Conservation (phyloP, 2,329 filamentous ascomycete genomes). For the Zymoseptoria pseudotritici region DNA sequence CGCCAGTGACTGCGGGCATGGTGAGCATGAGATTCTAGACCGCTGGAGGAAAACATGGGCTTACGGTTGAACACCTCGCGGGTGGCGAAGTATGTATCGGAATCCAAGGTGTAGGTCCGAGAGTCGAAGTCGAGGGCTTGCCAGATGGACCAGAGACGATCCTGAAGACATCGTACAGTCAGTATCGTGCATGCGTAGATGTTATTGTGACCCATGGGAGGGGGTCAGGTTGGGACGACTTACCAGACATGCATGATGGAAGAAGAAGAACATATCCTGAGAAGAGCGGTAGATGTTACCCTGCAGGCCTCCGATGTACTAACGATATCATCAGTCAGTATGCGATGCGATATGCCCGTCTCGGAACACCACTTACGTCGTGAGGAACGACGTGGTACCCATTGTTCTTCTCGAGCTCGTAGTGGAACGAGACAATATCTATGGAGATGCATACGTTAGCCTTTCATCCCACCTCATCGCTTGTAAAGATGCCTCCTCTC, state of each 20-base stretch:
- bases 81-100: not conserved
- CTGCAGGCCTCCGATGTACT: conserved; percentile 35
- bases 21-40: not conserved
- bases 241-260: conserved; percentile 40
- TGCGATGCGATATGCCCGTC: conserved; percentile 20
- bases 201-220: conserved; percentile 32
- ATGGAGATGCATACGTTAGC: no score
- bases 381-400: not conserved
- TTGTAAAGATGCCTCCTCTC: no score
- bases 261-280: conserved; percentile 42
- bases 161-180: conserved; percentile 19
- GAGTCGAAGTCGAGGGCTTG: conserved; percentile 36
- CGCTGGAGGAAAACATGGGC: not conserved
- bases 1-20: not conserved
- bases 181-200: not conserved
- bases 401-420: not conserved
- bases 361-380: not conserved
- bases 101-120: conserved; percentile 15
- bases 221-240: conserved; percentile 42
- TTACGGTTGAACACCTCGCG: not conserved
- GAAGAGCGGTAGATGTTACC: conserved; percentile 40
- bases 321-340: conserved; percentile 38
- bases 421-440: not conserved
- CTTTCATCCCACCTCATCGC: no score
- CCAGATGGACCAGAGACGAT: conserved; percentile 42